Conservation (phyloP, 148 eudicot species). For the Amaranthus hypochondriacus region DNA sequence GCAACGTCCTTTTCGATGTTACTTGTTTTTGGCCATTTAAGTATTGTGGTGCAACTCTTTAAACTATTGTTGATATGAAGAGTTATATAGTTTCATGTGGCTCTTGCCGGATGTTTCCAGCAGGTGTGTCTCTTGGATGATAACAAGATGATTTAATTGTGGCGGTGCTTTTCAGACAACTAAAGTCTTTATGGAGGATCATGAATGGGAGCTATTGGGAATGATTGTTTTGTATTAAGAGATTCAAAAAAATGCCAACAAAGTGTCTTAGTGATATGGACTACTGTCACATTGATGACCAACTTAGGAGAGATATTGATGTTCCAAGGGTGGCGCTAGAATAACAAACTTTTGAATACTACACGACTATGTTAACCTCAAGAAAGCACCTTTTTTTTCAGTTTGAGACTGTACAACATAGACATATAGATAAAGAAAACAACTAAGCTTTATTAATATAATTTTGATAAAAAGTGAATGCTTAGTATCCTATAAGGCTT, state of each 20-base stretch:
- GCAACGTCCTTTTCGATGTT: neutral
- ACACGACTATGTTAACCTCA: too few relatives aligned
- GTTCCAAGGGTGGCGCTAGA: neutral
- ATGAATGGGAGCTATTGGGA: neutral
- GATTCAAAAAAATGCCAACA: neutral
- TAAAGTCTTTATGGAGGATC: neutral
- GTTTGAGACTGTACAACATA: too few relatives aligned
- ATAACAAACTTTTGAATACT: too few relatives aligned
- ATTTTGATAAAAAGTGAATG: too few relatives aligned
- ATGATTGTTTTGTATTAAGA: neutral
- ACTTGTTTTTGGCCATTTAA: neutral
- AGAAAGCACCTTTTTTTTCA: too few relatives aligned
- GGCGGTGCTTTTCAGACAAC: neutral
- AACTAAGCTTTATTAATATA: too few relatives aligned
- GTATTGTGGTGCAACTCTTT: neutral
- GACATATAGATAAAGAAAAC: too few relatives aligned
- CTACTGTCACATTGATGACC: neutral
- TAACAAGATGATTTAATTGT: neutral
- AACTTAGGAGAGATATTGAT: neutral
- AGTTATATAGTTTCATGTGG: neutral
- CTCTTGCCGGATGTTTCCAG: neutral
- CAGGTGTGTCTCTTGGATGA: neutral
- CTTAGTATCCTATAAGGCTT: too few relatives aligned
- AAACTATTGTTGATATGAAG: neutral
- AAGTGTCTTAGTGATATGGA: neutral